These are phyloP conservation scores for Saccharomycopsis hybrid DNA, from an alignment of 1,139 yeast species.

Conservation along the genomic window DNA sequence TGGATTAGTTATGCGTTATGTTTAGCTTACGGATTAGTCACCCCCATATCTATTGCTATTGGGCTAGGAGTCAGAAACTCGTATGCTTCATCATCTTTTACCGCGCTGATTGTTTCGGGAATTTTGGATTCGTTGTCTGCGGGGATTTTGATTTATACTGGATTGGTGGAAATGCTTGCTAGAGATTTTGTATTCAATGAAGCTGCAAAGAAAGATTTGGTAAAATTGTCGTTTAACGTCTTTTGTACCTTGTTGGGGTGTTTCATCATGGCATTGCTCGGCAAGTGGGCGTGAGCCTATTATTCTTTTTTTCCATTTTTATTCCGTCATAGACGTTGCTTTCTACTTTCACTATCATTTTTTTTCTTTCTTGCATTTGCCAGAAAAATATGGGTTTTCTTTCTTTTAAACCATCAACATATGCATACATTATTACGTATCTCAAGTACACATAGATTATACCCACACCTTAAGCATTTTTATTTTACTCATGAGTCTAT, in stretches of 20 bases:
- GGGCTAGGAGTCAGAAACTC: conserved; percentile 76
- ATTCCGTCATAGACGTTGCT: too few relatives aligned
- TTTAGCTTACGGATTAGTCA: conserved; percentile 57
- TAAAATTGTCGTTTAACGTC: conserved; percentile 31
- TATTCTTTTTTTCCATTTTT: too few relatives aligned
- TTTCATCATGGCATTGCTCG: conserved; percentile 70
- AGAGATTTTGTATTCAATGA: conserved; percentile 74
- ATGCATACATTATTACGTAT: too few relatives aligned
- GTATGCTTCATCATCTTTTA: conserved; percentile 62
- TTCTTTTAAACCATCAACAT: too few relatives aligned
- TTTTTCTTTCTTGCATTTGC: too few relatives aligned
- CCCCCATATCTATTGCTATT: conserved; percentile 80
- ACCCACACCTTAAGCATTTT: too few relatives aligned
- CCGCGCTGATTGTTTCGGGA: conserved; percentile 67
- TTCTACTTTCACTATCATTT: too few relatives aligned
- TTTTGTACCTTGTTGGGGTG: conserved; percentile 51
- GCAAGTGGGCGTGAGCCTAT: conserved; percentile 74
- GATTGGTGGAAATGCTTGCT: conserved; percentile 82
- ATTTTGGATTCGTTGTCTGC: conserved; percentile 78
- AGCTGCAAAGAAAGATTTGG: conserved; percentile 42
- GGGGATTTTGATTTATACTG: conserved; percentile 80
- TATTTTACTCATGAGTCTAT: too few relatives aligned
- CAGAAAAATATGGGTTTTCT: too few relatives aligned
- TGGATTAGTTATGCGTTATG: conserved; percentile 57
- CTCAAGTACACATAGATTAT: too few relatives aligned